Base-by-base conservation (phyloP, 169 alveolate species). In the Neospora caninum region DNA sequence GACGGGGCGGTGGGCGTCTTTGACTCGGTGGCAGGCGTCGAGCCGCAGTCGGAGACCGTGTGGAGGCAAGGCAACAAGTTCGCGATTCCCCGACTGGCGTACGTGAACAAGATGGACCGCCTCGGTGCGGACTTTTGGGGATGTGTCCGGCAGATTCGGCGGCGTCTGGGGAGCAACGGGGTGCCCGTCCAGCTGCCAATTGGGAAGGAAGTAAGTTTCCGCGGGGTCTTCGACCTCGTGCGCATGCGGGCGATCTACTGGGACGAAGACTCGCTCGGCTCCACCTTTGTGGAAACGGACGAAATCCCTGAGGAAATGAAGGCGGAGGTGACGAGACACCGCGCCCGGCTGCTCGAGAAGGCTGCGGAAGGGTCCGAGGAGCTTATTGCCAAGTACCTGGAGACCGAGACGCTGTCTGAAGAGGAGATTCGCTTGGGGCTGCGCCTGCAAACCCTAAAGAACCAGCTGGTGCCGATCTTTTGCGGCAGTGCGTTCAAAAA, bases 1-100 rank as follows among this genome's bases (percentile, higher is more conserved):
- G 99, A 99, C 95, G 99, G 99, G 0, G 99, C 99, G 0, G 98
- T 98, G 25, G 99, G 99, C 0, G 98, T 99, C n/a, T 98, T 99
- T 93, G 99, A 99, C 95, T 98, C 99, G 6, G 99, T 98, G 88
- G 98, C 98, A 9, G 99, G 99, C 0, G 99, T 99, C 39, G 98
- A 98, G 98, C 98, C 99, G 22, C 98, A 99, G 96, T 96, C 98
- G 16, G 99, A 98, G 92, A 98, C 99, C 29, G 99, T 98, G 0
- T 99, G 99, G 99, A 87, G 97, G 49, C 98, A 99, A 93, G 99
- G 99, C 13, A 97, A 98, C 91, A 88, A 54, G 39, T 58, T 98
- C 29, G 38, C 93, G 27, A 97, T 98, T 41, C 99, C 99, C 31
- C 95, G 99, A 80, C 96, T 98, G 41, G 99, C 98, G 58, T 98